Evolutionary conservation across 495 filamentous ascomycete genomes (phyloP), one percentile per base, ranked within the genome.

Genomic region (Tuber microsphaerosporum): DNA sequence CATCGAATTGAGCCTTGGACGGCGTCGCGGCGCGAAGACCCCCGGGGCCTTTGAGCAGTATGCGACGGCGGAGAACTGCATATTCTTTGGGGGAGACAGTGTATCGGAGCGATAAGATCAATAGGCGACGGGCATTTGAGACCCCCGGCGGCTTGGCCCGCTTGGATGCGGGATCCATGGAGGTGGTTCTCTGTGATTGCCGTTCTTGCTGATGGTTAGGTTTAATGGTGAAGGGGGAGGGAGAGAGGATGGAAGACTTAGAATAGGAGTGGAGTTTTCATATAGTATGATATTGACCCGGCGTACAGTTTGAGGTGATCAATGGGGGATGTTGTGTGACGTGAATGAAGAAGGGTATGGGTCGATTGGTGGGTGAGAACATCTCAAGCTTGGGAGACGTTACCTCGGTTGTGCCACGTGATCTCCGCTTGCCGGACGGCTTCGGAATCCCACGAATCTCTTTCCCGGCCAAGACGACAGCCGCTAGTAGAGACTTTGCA

Each of bases 31-130:
- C 61, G 39, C 48, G 61, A 51, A 82, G 75, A n/a, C 71, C 31
- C 56, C 56, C 71, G 22, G 80, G 80, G 20, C 80, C 80, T 48
- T 79, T 81, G 70, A 76, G 69, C 19, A 82, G 46, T 44, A 82
- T 65, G 37, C 72, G 77, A 71, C 73, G 72, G 70, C 81, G 76
- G 22, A 81, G 69, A 73, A 75, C 42, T 22, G 74, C 73, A 41
- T 83, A 83, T 71, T 79, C 78, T 46, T 82, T 80, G 12, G 80
- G 74, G 17, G 81, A 83, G 44, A 83, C 74, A 20, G 81, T 71
- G 65, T 79, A 77, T 43, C 76, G 81, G 31, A 83, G 69, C 7
- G 79, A 74, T 37, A 83, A 81, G 61, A 83, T 82, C 17, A 83
- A 77, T 34, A 83, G 73, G 16, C 81, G 79, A 31, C 71, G 79